Evolutionary conservation across 225 moss, liverwort and hornwort species (phyloP).

Genomic region (Neckera pumila): DNA sequence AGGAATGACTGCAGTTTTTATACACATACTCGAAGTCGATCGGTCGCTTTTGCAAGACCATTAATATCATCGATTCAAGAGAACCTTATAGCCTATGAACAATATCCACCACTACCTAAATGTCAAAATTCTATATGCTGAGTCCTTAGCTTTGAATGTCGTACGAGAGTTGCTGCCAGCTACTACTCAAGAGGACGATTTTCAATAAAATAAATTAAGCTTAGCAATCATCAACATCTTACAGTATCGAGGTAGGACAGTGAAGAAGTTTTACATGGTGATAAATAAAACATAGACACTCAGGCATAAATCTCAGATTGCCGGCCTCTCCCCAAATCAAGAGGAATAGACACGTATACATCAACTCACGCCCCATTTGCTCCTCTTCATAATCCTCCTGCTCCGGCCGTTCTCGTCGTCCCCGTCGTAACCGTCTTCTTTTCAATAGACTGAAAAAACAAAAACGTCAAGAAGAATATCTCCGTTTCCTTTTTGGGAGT

Average conservation of each 20-base stretch:
- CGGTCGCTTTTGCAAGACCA: neutral
- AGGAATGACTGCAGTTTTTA: neutral
- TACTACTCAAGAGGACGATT: neutral
- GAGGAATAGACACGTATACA: slow-evolving; percentile 82
- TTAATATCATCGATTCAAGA: neutral
- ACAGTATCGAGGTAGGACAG: neutral
- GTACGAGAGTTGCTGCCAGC: neutral
- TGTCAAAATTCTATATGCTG: neutral
- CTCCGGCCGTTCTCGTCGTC: slow-evolving; percentile 4
- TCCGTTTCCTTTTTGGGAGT: neutral
- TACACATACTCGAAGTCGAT: neutral
- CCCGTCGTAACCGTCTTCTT: neutral
- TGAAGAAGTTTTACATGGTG: slow-evolving; percentile 53
- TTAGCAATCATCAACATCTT: neutral
- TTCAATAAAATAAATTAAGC: neutral
- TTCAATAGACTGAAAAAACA: slow-evolving; percentile 13
- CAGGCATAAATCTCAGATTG: slow-evolving; percentile 93
- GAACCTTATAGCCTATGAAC: neutral
- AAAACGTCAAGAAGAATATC: neutral
- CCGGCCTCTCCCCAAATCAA: slow-evolving; percentile 99
- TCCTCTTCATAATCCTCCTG: neutral
- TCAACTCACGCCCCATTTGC: slow-evolving; percentile 50
- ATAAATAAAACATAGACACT: slow-evolving; percentile 93
- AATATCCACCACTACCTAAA: neutral
- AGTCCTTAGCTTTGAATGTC: neutral